phyloP scores from a whole-genome alignment of 2,329 filamentous ascomycete species.

The Ophiostoma ips region DNA sequence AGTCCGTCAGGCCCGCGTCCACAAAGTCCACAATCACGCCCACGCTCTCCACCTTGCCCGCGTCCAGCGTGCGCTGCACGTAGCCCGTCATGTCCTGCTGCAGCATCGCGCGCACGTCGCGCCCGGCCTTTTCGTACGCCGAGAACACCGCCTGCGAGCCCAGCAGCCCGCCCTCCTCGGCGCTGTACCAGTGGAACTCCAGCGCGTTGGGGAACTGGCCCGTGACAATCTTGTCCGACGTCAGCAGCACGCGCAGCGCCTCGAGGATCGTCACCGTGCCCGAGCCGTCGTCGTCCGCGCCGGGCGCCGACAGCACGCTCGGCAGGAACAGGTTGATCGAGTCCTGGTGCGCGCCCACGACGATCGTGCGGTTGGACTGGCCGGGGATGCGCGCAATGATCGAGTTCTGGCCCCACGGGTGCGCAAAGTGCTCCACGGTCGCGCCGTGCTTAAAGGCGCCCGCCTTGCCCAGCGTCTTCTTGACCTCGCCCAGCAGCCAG shows the following conservation, averaged over 20 bases:
- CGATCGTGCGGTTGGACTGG: slow-evolving; percentile 66
- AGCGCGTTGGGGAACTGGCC: slow-evolving; percentile 73
- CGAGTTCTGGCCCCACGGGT: slow-evolving; percentile 79
- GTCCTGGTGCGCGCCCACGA: slow-evolving; percentile 88
- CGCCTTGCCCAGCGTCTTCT: slow-evolving; percentile 53
- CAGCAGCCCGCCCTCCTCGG: slow-evolving; percentile 75
- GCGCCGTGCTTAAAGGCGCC: slow-evolving; percentile 55
- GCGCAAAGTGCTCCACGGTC: slow-evolving; percentile 58
- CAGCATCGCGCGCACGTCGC: slow-evolving; percentile 86
- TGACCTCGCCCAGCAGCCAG: slow-evolving; percentile 70
- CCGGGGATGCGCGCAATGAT: slow-evolving; percentile 89
- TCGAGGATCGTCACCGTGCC: slow-evolving; percentile 92
- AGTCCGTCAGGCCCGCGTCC: slow-evolving; percentile 65
- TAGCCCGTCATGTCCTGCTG: slow-evolving; percentile 98
- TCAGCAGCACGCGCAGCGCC: slow-evolving; percentile 67
- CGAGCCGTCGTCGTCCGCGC: slow-evolving; percentile 90
- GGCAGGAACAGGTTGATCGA: slow-evolving; percentile 89
- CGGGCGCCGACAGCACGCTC: slow-evolving; percentile 68
- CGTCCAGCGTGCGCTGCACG: slow-evolving; percentile 66
- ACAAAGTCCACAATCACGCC: slow-evolving; percentile 91
- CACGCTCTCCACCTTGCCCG: slow-evolving; percentile 70
- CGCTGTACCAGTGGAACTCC: slow-evolving; percentile 95
- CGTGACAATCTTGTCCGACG: slow-evolving; percentile 52
- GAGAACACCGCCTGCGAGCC: slow-evolving; percentile 84
- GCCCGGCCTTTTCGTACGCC: slow-evolving; percentile 56